Evolutionary conservation across 2,329 filamentous ascomycete species (phyloP), one percentile per base, ranked within the genome.

Genomic region (Stagonosporopsis chrysanthemi): DNA sequence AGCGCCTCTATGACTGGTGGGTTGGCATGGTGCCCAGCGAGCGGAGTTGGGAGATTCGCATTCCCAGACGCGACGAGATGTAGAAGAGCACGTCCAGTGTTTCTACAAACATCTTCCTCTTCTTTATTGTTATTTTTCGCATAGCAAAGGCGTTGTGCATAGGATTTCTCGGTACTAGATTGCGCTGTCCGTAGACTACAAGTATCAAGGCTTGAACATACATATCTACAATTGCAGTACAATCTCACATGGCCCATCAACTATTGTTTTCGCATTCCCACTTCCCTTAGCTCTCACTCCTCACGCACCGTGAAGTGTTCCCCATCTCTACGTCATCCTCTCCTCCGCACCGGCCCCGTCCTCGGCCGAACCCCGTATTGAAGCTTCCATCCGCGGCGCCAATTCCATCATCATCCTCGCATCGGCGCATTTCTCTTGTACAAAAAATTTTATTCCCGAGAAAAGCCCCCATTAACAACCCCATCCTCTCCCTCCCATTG

Each of bases 1-100:
- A 76, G 24, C 80, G 87, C 36, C 63, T 86, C 26, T 89, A 84
- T 79, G 80, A 84, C 50, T 88, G 79, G 70, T 90, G 86, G 82
- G 74, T 89, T 38, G 88, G 88, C n/a, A 72, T 86, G 56, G 83
- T 84, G 14, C 81, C 88, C 4, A 79, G 80, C 24, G 82, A 83
- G 19, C 78, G 86, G 41, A 79, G 76, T 19, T 89, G 86, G 86
- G 79, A 80, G 65, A 73, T 86, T 23, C 70, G 76, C 49, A 62
- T 70, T 36, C 73, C 73, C 7, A 61, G 60, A 24, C 58, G 55
- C 7, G 64, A 72, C 36, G 73, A 75, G 60, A 51, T 75, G 0
- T 75, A 45, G 38, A 26, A 6, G 17, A 35, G 17, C 8, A 14
- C 7, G 38, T 33, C 6, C 12, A 19, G 28, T 3, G 26, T 7